Evolutionary conservation across 73 alveolate genomes (phyloP), one percentile per base, ranked within the genome.

Genomic region (Symbiodinium natans): DNA sequence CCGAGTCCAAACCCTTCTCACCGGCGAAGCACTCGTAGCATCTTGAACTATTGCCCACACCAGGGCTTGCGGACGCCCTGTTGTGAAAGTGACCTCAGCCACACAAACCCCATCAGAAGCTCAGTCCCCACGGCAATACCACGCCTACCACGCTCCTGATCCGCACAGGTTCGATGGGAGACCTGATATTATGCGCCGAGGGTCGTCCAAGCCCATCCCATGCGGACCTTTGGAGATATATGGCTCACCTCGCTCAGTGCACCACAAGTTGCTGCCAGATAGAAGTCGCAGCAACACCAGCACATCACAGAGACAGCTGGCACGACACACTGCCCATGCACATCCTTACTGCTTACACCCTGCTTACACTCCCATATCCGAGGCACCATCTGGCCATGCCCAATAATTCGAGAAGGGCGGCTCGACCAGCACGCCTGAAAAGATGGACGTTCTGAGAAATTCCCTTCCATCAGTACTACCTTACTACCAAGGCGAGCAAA

Each of bases 41-140:
- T 90, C 96, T 41, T 90, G 96, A 17, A 90, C 52, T 17, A 90
- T 74, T 5, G 96, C 96, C 96, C 96, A 90, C 25, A 90, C 88
- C 86, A 90, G 8, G 29, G 88, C 86, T 31, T 90, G 96, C 29
- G 96, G 96, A 34, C 43, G 41, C 2, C 56, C 96, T 6, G 96
- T 90, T 6, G 54, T 54, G 38, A 90, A 90, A 13, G 96, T 90
- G 52, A 90, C 96, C 96, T 90, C 41, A 1, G 84, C 84, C 84
- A 59, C 4, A 46, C 59, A 6, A 46, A 13, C 59, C 13, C 59
- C 13, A 13, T 6, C 59, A 46, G 59, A 9, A 9, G 59, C 59
- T 46, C 6, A 46, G 59, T 46, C n/a, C n/a, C n/a, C n/a, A n/a
- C n/a, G n/a, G n/a, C n/a, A n/a, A n/a, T n/a, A n/a, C n/a, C n/a